Base-by-base conservation (phyloP, 495 filamentous ascomycete species). In the Aspergillus olivimuriae region DNA sequence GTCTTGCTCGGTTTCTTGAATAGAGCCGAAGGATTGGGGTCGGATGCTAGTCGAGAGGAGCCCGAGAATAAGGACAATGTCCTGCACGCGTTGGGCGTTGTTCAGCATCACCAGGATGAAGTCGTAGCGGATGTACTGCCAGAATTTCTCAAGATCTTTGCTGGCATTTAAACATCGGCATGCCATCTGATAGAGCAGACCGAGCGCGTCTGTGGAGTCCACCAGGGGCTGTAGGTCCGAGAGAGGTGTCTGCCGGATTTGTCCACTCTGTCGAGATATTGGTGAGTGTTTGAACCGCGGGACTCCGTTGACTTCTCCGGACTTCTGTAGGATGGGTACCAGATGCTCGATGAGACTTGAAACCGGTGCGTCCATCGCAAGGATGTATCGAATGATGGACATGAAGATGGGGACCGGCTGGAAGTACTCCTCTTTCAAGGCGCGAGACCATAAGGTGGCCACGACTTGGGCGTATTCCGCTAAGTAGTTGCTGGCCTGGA, bases 41-140 rank as follows among this genome's bases (percentile, higher is more conserved):
- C 78, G 69, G 21, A 81, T 68, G 38, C 80, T 83, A 0, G 80
- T 83, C 21, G 66, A 66, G 2, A 88, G 62, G 1, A 86, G 62
- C 12, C 69, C 68, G 15, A 84, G 54, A 42, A 74, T 76, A 6
- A 77, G 56, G n/a, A 67, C 64, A 35, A 86, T 76, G 32, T 84
- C 75, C 2, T 62, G 46, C n/a, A 83, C 56, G 1, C 73, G 83
- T 34, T 81, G 78, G 23, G 67, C 66, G 26, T 66, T 60, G 40
- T 76, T 75, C 16, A 87, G 63, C 65, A 84, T 77, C 57, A 84
- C 72, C 14, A 86, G 54, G 14, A 81, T 68, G 57, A 84, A 85
- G 16, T 81, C 77, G 39, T 75, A 73, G 12, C 78, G 70, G 33
- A 85, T 73, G 19, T 60, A 50, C 35, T 65, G 64, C 84, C 84